phyloP scores from a whole-genome alignment of 257 asterid genomes.

The Solanum clarkiae region DNA sequence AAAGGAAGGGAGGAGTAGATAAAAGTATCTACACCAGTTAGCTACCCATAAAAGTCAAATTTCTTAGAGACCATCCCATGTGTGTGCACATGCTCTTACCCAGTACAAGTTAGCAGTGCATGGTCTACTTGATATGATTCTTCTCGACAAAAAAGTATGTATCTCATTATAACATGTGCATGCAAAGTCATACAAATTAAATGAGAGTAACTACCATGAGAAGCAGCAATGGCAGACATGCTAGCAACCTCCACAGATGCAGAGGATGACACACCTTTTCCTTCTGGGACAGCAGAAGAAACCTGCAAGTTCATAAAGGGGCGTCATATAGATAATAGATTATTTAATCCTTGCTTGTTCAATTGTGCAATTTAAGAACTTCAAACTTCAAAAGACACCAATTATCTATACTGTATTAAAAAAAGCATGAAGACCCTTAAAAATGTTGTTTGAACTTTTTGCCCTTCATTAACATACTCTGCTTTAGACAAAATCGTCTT shows the following conservation, averaged over 20 bases:
- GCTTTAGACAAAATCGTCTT: too few relatives aligned
- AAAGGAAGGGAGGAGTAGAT: neutral
- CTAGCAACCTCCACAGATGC: slow-evolving; percentile 98
- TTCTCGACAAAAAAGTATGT: neutral
- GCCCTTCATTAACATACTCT: too few relatives aligned
- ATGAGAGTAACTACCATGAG: slow-evolving; percentile 49
- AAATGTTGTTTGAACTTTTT: too few relatives aligned
- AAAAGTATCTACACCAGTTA: neutral
- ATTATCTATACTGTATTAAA: neutral
- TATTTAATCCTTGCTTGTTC: neutral
- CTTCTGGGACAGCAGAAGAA: slow-evolving; percentile 98
- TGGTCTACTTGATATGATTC: neutral
- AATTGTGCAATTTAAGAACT: neutral
- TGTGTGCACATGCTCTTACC: neutral
- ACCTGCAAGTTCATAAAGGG: slow-evolving; percentile 33
- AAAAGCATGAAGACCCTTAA: too few relatives aligned
- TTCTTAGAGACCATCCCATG: neutral
- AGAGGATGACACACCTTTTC: slow-evolving; percentile 97
- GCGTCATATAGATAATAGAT: neutral
- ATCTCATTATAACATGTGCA: neutral
- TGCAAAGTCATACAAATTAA: neutral
- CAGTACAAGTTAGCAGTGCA: neutral
- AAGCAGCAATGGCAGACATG: slow-evolving; percentile 89
- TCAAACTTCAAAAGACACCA: neutral
- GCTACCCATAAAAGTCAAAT: neutral